Evolutionary conservation across 345 rosid species (phyloP), one percentile per base, ranked within the genome.

Genomic region (Toxicodendron radicans): DNA sequence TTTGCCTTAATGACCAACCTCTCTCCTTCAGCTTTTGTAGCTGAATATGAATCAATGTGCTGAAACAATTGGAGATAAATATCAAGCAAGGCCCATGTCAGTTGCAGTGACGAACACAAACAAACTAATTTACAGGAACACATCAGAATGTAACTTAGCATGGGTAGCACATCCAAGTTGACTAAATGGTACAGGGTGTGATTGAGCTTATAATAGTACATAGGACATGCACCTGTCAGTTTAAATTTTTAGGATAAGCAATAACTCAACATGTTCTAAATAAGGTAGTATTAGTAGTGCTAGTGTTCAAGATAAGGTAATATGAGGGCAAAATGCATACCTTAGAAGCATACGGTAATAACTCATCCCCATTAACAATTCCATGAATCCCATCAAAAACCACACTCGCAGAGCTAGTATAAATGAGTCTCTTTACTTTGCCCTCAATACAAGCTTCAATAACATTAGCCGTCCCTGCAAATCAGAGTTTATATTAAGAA

Each of bases 331-430:
- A 57, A 71, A 16, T 48, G 8, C 18, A 57, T 78, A 95, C 98
- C 91, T 89, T 83, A 52, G 80, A 56, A 32, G 97, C 86, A 68
- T 89, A 93, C 0, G 94, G 89, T 87, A 90, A 73, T 11, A 93
- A 66, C 80, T 95, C 99, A 53, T 90, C 83, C 20, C 89, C 94
- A 13, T 90, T 86, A 60, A 80, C n/a, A 53, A 86, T 86, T 68
- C 85, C 89, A 68, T 82, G 85, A 52, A 89, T 76, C 45, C 99
- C 97, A 77, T 95, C 97, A 79, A 90, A 91, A 27, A 95, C 94
- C 5, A 95, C 99, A 63, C 99, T 95, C 7, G 99, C 89, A 38
- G 98, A 95, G 76, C 99, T 95, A 10, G 99, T 95, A 79, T 90
- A 95, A 71, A 95, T 90, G 10, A 95, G 90, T 75, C 94, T 90